These are phyloP conservation scores for Lomentospora prolificans DNA, from an alignment of 2,329 filamentous ascomycete species.

Conservation along the genomic window DNA sequence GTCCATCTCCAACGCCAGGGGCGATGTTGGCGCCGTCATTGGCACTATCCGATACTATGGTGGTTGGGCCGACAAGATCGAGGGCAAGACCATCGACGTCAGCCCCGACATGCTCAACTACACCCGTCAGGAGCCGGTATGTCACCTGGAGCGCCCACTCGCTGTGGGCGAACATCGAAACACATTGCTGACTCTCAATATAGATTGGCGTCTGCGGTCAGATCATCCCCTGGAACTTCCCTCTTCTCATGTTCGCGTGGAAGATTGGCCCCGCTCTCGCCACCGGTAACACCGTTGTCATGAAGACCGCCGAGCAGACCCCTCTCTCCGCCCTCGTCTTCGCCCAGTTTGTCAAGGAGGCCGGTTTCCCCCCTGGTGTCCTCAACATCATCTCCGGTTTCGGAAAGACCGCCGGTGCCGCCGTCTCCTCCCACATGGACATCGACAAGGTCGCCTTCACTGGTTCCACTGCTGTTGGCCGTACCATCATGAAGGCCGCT, in stretches of 20 bases:
- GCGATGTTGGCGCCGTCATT: slow-evolving; percentile 59
- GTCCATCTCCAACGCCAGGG: slow-evolving; percentile 64
- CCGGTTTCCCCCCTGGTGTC: slow-evolving; percentile 69
- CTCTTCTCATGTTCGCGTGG: slow-evolving; percentile 71
- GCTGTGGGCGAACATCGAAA: neutral
- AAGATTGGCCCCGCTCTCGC: slow-evolving; percentile 70
- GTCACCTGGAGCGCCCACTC: slow-evolving; percentile 13
- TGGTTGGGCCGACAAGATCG: slow-evolving; percentile 87
- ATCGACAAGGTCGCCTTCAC: slow-evolving; percentile 80
- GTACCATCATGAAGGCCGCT: slow-evolving; percentile 71
- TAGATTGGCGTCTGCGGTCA: slow-evolving; percentile 71
- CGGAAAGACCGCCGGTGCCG: slow-evolving; percentile 69
- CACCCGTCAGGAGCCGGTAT: slow-evolving; percentile 64
- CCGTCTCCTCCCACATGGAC: slow-evolving; percentile 66
- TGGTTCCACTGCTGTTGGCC: slow-evolving; percentile 63
- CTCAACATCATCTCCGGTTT: slow-evolving; percentile 70
- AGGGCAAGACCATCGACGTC: slow-evolving; percentile 79
- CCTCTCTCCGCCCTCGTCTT: slow-evolving; percentile 60
- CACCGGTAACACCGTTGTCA: slow-evolving; percentile 60
- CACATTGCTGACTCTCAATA: neutral
- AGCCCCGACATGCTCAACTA: slow-evolving; percentile 73
- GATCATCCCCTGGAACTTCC: slow-evolving; percentile 88
- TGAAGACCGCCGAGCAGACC: slow-evolving; percentile 71
- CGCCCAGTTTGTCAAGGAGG: slow-evolving; percentile 58
- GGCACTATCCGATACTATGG: slow-evolving; percentile 65